A percentile compares a stretch with the other conserved stretches of the same genome.
These are phyloP conservation scores for Cercospora zeina DNA, from an alignment of 2,329 filamentous ascomycete species.

Conservation along the genomic window DNA sequence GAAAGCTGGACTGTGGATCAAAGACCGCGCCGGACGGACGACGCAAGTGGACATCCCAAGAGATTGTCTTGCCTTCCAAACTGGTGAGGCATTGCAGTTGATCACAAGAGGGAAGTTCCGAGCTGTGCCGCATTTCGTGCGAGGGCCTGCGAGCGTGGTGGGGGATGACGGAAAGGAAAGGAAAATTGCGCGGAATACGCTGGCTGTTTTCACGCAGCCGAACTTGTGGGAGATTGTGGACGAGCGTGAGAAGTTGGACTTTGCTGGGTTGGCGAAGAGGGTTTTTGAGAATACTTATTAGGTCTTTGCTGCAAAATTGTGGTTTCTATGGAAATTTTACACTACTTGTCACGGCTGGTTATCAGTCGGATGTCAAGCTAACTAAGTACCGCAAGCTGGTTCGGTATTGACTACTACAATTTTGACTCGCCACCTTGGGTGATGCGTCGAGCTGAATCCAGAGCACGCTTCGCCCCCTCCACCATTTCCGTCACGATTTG, in stretches of 20 bases:
- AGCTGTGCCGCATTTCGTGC: slow-evolving; percentile 94
- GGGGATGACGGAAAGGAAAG: slow-evolving; percentile 51
- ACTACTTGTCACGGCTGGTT: neutral
- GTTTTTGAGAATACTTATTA: slow-evolving; percentile 31
- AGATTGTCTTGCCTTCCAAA: slow-evolving; percentile 94
- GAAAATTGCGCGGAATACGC: slow-evolving; percentile 66
- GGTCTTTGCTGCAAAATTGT: neutral
- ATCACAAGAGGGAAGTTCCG: slow-evolving; percentile 91
- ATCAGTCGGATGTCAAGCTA: neutral
- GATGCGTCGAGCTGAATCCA: slow-evolving; percentile 10
- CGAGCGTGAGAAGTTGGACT: slow-evolving; percentile 53
- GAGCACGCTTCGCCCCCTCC: slow-evolving; percentile 12
- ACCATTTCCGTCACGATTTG: slow-evolving; percentile 25
- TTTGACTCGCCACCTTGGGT: slow-evolving; percentile 1
- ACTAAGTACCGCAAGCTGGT: neutral
- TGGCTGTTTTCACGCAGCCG: slow-evolving; percentile 96
- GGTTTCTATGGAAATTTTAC: neutral
- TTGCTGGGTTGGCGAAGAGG: slow-evolving; percentile 28
- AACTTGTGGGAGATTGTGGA: slow-evolving; percentile 82
- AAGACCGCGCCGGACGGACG: slow-evolving; percentile 74
- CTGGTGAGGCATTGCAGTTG: slow-evolving; percentile 83
- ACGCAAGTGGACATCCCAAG: slow-evolving; percentile 91
- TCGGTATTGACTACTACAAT: neutral
- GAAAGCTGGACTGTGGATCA: slow-evolving; percentile 87
- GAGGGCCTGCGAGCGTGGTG: slow-evolving; percentile 57